These are phyloP conservation scores for Kodamaea sagamina DNA, from an alignment of 805 yeast genomes.

Conservation along the genomic window DNA sequence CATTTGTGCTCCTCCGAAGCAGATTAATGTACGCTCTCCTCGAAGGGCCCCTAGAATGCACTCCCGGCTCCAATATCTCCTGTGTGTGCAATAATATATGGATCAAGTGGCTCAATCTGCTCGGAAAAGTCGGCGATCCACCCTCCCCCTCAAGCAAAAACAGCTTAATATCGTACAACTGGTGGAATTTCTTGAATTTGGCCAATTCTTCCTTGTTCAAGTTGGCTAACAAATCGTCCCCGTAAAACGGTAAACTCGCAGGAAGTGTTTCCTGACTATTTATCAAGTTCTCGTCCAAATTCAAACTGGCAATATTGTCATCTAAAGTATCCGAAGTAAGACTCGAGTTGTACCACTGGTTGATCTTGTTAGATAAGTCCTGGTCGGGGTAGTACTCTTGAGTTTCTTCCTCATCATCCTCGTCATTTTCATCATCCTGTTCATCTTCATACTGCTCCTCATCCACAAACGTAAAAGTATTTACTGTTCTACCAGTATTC, in stretches of 20 bases:
- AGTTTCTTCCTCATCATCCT: constrained; percentile 5
- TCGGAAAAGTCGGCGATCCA: constrained; percentile 7
- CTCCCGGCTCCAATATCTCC: neutral
- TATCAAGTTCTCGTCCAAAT: constrained; percentile 31
- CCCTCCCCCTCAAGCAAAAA: constrained; percentile 9
- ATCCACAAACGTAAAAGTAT: constrained; percentile 10
- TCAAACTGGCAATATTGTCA: constrained; percentile 41
- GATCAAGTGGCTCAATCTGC: constrained; percentile 8
- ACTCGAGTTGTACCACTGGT: constrained; percentile 17
- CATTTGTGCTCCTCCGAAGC: neutral
- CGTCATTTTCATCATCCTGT: constrained; percentile 11
- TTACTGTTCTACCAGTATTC: constrained; percentile 16
- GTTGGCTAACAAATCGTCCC: constrained; percentile 31
- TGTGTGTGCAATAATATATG: constrained; percentile 7
- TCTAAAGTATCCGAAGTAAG: constrained; percentile 22
- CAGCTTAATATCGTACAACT: constrained; percentile 17
- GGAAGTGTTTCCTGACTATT: constrained; percentile 6
- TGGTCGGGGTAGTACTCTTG: constrained; percentile 5
- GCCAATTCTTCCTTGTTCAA: constrained; percentile 26
- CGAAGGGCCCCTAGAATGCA: neutral
- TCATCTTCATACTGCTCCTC: constrained; percentile 14
- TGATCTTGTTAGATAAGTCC: constrained; percentile 15
- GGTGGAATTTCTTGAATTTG: constrained; percentile 27
- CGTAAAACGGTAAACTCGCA: constrained; percentile 25
- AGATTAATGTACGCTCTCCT: neutral